Conservation (phyloP, 2,329 filamentous ascomycete species). For the Phaeophleospora eucalypticola region DNA sequence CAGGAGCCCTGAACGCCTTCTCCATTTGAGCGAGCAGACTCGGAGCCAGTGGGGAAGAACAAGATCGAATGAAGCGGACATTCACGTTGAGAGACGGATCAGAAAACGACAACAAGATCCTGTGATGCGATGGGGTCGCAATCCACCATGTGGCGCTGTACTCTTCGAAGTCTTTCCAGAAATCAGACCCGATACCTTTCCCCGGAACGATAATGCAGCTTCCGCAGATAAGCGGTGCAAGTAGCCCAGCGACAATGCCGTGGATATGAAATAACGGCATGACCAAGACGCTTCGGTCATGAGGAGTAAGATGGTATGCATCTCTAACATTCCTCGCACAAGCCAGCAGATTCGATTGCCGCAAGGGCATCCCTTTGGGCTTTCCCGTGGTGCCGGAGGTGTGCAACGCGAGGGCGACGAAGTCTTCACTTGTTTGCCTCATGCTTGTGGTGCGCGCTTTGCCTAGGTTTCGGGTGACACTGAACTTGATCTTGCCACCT, state of each 20-base stretch:
- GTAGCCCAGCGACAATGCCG: slow-evolving; percentile 75
- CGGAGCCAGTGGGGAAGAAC: slow-evolving; percentile 78
- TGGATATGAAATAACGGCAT: slow-evolving; percentile 91
- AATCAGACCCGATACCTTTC: slow-evolving; percentile 69
- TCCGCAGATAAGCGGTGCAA: slow-evolving; percentile 69
- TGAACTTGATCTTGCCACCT: no score
- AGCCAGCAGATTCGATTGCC: slow-evolving; percentile 71
- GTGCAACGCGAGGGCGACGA: slow-evolving; percentile 75
- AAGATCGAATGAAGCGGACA: slow-evolving; percentile 82
- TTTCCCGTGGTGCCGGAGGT: slow-evolving; percentile 80
- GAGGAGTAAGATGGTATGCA: slow-evolving; percentile 67
- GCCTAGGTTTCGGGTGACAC: no score
- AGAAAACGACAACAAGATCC: slow-evolving; percentile 62
- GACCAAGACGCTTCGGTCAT: slow-evolving; percentile 76
- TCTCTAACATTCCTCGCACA: slow-evolving; percentile 75
- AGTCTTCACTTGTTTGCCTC: no score
- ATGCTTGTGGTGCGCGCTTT: no score
- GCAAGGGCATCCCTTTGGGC: slow-evolving; percentile 78
- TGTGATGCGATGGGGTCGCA: slow-evolving; percentile 82
- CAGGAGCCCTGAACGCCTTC: slow-evolving; percentile 64
- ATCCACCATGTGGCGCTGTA: slow-evolving; percentile 85
- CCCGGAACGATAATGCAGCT: slow-evolving; percentile 73
- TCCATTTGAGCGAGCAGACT: slow-evolving; percentile 76
- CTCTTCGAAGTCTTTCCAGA: slow-evolving; percentile 71
- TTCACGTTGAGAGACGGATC: slow-evolving; percentile 62